Evolutionary conservation across 257 asterid species (phyloP), one percentile per base, ranked within the genome.

Genomic region (Jacaranda mimosifolia): DNA sequence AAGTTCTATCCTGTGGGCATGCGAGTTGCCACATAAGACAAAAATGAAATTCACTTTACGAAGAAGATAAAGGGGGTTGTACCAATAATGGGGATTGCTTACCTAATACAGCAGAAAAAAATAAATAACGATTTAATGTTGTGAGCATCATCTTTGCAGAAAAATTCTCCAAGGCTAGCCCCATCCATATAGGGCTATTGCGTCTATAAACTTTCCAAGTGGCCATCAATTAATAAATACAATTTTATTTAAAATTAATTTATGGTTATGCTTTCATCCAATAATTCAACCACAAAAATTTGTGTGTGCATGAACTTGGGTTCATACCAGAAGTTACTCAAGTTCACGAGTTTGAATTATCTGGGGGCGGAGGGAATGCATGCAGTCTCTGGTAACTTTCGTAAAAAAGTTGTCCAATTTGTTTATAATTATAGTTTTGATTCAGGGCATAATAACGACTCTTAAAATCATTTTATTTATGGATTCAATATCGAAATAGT

Each of bases 81-180:
- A 55, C 63, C 40, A 71, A 67, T 39, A 59, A 76, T 72, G 67
- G 70, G 68, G 82, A 72, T 72, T 60, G 79, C 66, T 63, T 78
- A 76, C 78, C 73, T 72, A 80, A 79, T 59, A 62, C 59, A 13
- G 56, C 8, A 2, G 21, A 70, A 14, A 63, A n/a, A 48, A 53
- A 58, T 74, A 40, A 11, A 36, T 62, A 42, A 43, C n/a, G 19
- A 45, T 18, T 73, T 66, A 36, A 66, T 63, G 26, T 67, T 46
- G 9, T 17, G 26, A 19, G 56, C 18, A 52, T 65, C 59, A 43
- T 40, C 32, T 15, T 43, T 15, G 42, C 51, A 26, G 1, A 49
- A 63, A 39, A 57, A 52, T 46, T 56, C 58, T 56, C n/a, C 1
- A 35, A 26, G 19, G 58, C 18, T 48, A 70, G 53, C 35, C 32